Base-by-base conservation (phyloP, 192 early-diverging fungal genomes). In the Chytriomyces confervae region DNA sequence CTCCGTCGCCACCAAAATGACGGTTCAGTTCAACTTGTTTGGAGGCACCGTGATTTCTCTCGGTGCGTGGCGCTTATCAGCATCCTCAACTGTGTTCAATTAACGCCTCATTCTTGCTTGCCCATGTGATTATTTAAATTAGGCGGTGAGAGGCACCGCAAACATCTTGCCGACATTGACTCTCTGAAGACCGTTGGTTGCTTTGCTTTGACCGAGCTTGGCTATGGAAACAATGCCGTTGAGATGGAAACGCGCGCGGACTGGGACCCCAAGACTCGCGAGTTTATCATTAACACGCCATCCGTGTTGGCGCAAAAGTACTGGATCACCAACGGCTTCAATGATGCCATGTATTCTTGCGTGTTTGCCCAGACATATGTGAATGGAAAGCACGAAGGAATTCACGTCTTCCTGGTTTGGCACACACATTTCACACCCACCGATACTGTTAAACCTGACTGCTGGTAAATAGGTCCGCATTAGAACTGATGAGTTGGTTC, bases 311-410 rank as follows among this genome's bases (percentile, higher is more conserved):
- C 91, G 36, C 89, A 91, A 72, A 94, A 94, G 82, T 93, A 92
- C 83, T 93, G 93, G 93, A 94, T 94, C 77, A 94, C 93, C 69
- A 94, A 94, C 81, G 91, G 85, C 16, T 86, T 89, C 72, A 81
- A 91, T 13, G 91, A 94, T 83, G 87, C 91, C 79, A 92, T 91
- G 80, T 93, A 87, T 86, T 75, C 83, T 62, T 69, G 91, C 69
- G 93, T 94, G 6, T 94, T 94, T 85, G 93, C 93, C 13, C 93
- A 94, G 80, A 90, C 89, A n/a, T 84, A 82, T 66, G 87, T 94
- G 44, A 76, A 82, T 66, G 91, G 91, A 71, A 89, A 88, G 60
- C 81, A 92, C 79, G 93, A 94, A 75, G 93, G 93, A 51, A 89
- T 94, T 67, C 89, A 94, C 72, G 91, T 89, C 6, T 89, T 92